Conservation (phyloP, 169 alveolate genomes). For the Babesia ovata region DNA sequence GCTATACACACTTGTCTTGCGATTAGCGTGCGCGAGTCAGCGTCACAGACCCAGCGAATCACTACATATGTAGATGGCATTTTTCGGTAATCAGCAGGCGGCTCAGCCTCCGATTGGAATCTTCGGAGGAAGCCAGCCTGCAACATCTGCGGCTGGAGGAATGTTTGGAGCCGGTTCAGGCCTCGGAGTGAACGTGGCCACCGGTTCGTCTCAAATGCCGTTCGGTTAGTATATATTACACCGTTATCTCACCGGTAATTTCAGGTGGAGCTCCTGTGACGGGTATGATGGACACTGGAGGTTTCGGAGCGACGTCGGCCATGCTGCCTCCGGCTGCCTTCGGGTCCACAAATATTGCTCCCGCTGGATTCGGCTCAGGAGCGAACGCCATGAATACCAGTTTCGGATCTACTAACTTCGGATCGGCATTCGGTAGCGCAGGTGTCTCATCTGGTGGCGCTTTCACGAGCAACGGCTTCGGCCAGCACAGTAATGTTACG, state of each 20-base stretch:
- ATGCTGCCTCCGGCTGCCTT: neutral
- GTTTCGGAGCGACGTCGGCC: slow-evolving; percentile 7
- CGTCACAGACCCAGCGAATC: neutral
- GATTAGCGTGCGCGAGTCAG: neutral
- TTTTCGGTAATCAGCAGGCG: slow-evolving; percentile 18
- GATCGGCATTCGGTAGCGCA: neutral
- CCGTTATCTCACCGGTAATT: no score
- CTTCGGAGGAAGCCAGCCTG: slow-evolving; percentile 4
- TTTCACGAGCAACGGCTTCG: slow-evolving; percentile 15
- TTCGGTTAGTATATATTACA: slow-evolving; percentile 13
- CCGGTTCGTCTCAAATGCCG: neutral
- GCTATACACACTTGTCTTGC: neutral
- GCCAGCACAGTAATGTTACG: slow-evolving; percentile 4
- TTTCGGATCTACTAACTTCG: neutral
- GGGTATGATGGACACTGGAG: neutral
- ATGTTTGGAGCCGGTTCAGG: slow-evolving; percentile 5
- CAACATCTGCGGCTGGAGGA: neutral
- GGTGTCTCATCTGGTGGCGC: neutral
- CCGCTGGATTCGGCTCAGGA: slow-evolving; percentile 18
- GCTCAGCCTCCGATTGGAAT: slow-evolving; percentile 1
- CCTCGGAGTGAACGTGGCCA: neutral
- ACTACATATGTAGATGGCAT: slow-evolving; percentile 13
- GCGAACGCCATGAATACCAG: neutral
- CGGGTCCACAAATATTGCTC: neutral
- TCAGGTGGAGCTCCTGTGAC: neutral